Evolutionary conservation across 2,329 filamentous ascomycete genomes (phyloP), one percentile per base, ranked within the genome.

Genomic region (Diaporthe destruens): DNA sequence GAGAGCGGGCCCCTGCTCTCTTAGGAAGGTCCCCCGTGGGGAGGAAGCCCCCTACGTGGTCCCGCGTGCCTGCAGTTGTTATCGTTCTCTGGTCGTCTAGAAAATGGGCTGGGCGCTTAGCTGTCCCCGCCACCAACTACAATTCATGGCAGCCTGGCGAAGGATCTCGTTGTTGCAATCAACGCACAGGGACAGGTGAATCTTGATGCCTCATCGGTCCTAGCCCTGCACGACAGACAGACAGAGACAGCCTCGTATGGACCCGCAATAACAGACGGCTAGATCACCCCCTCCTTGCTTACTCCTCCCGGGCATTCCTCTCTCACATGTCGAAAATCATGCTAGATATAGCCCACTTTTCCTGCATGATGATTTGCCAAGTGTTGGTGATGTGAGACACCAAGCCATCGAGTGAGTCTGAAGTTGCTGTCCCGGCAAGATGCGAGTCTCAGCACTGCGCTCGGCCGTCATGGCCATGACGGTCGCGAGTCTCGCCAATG

Each of bases 161-260:
- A 51, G 59, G 59, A 65, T 51, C 59, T 6, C 42, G 9, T 49
- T 29, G 44, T 65, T 49, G 59, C 59, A 65, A 49, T 18, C 42
- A 51, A 23, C 1, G 29, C 59, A 65, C 29, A 49, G 32, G 47
- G 44, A 49, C 61, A 36, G 20, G 23, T 6, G 61, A 36, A 66
- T 66, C 47, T 66, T 66, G 61, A 66, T 53, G 12, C 61, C 61
- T 66, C 61, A 66, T 66, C 61, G 14, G 47, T 53, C 47, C 32
- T 66, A 66, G 61, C 44, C 59, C 29, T 65, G 20, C 14, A 20
- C 29, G 25, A 51, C 20, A 36, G 3, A 14, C 59, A 5, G 36
- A 42, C 29, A 36, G 59, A 32, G 6, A 36, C 51, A 29, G 18
- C 59, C n/a, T 12, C 6, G 23, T 34, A 18, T 34, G 20, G 25